Evolutionary conservation across 1,284 basidiomycete genomes (phyloP).

Genomic region (Cryptococcus jaspeensis): DNA sequence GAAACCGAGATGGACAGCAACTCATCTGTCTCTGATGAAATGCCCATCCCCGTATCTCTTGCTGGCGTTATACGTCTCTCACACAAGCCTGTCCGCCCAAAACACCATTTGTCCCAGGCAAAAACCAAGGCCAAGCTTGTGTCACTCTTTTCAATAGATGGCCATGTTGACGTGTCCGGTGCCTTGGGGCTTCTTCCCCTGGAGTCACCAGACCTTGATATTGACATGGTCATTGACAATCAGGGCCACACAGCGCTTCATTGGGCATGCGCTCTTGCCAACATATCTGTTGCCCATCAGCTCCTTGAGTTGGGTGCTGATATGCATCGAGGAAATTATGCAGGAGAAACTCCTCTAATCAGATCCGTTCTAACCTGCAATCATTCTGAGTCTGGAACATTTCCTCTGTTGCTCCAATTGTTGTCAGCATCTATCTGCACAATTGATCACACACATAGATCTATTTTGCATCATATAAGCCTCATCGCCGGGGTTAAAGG

Average conservation of each 20-base stretch:
- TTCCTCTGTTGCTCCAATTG: constrained; percentile 64
- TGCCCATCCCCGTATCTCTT: constrained; percentile 20
- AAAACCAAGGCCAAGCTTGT: constrained; percentile 41
- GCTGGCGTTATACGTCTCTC: constrained; percentile 61
- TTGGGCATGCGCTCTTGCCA: constrained; percentile 83
- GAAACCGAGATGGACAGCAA: neutral
- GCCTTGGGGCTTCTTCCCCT: constrained; percentile 24
- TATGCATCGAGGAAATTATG: constrained; percentile 82
- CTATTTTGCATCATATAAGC: constrained; percentile 91
- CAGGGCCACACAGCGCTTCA: constrained; percentile 94
- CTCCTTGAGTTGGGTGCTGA: constrained; percentile 76
- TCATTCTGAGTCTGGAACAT: constrained; percentile 74
- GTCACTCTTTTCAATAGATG: constrained; percentile 33
- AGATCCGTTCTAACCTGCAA: constrained; percentile 88
- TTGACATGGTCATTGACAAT: constrained; percentile 84
- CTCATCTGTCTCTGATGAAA: constrained; percentile 1
- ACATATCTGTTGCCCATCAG: constrained; percentile 64
- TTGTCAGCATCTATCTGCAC: constrained; percentile 71
- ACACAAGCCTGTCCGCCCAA: constrained; percentile 64
- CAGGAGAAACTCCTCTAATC: constrained; percentile 92
- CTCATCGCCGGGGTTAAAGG: constrained; percentile 88
- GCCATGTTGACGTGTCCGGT: constrained; percentile 26
- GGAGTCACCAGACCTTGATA: constrained; percentile 55
- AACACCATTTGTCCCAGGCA: constrained; percentile 57
- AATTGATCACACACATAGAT: constrained; percentile 83